These are phyloP conservation scores for Paracoccidioides brasiliensis DNA, from an alignment of 2,329 filamentous ascomycete species.

Conservation along the genomic window DNA sequence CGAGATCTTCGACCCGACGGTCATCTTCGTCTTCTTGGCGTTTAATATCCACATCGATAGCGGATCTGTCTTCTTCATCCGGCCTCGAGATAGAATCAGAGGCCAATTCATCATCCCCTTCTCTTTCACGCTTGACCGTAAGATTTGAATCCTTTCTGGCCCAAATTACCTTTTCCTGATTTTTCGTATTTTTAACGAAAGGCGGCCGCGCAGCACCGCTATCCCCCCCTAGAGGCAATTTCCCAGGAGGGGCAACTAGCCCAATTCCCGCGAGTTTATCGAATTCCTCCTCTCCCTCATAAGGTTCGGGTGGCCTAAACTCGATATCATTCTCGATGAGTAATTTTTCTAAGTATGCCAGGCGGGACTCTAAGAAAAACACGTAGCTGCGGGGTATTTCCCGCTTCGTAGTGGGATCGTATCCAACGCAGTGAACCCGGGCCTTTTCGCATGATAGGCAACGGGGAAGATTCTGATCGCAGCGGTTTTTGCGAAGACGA, in stretches of 20 bases:
- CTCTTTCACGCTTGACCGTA: conserved; percentile 6
- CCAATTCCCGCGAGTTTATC: not conserved
- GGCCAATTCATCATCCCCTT: not conserved
- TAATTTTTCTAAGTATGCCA: conserved; percentile 68
- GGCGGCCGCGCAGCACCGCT: not conserved
- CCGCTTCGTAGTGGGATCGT: conserved; percentile 90
- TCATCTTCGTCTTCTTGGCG: conserved; percentile 41
- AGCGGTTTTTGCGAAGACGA: conserved; percentile 81
- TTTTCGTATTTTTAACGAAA: not conserved
- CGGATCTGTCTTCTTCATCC: conserved; percentile 17
- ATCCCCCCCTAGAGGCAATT: not conserved
- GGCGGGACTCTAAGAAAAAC: conserved; percentile 79
- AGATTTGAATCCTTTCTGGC: not conserved
- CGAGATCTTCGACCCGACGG: conserved; percentile 48
- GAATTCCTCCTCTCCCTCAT: conserved; percentile 39
- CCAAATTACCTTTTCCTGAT: not conserved
- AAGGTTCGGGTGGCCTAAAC: conserved; percentile 56
- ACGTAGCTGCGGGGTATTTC: conserved; percentile 91
- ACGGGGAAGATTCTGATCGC: conserved; percentile 82
- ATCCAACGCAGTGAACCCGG: conserved; percentile 81
- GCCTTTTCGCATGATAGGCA: conserved; percentile 90
- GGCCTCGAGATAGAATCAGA: not conserved
- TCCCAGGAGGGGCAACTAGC: not conserved
- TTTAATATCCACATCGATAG: conserved; percentile 31
- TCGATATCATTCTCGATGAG: conserved; percentile 56